Evolutionary conservation across 257 asterid species (phyloP).

Genomic region (Penstemon davidsonii): DNA sequence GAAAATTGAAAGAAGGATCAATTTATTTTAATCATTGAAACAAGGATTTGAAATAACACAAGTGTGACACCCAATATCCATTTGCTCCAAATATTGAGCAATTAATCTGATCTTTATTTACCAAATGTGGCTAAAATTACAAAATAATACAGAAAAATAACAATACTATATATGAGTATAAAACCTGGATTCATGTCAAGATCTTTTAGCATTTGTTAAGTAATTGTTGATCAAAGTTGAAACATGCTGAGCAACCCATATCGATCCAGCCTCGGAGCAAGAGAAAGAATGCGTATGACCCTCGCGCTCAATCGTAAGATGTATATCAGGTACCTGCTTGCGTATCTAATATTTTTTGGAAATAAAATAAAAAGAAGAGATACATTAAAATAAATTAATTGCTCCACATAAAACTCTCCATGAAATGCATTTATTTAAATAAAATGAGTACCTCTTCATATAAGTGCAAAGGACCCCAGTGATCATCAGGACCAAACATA

Average conservation of each 20-base stretch:
- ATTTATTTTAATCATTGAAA: no score
- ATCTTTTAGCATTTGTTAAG: conserved; percentile 11
- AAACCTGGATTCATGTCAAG: neutral
- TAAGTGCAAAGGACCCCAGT: conserved; percentile 90
- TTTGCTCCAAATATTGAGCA: no score
- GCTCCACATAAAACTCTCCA: neutral
- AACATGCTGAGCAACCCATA: conserved; percentile 72
- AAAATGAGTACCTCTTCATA: conserved; percentile 67
- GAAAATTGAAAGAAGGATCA: no score
- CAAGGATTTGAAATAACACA: no score
- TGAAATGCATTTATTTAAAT: neutral
- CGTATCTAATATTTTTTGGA: conserved; percentile 44
- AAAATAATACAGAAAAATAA: no score
- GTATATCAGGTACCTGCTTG: conserved; percentile 51
- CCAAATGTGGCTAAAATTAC: no score
- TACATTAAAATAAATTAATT: neutral
- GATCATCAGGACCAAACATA: conserved; percentile 80
- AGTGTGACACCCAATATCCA: no score
- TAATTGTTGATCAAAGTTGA: conserved; percentile 49
- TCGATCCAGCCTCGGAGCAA: conserved; percentile 77
- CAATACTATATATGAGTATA: no score
- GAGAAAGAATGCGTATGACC: conserved; percentile 81
- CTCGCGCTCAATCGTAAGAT: conserved; percentile 51
- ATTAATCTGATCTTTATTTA: no score
- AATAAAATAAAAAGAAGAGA: neutral